Evolutionary conservation across 352 stramenopile species (phyloP), one percentile per base, ranked within the genome.

Genomic region (Pythium sukuiense): DNA sequence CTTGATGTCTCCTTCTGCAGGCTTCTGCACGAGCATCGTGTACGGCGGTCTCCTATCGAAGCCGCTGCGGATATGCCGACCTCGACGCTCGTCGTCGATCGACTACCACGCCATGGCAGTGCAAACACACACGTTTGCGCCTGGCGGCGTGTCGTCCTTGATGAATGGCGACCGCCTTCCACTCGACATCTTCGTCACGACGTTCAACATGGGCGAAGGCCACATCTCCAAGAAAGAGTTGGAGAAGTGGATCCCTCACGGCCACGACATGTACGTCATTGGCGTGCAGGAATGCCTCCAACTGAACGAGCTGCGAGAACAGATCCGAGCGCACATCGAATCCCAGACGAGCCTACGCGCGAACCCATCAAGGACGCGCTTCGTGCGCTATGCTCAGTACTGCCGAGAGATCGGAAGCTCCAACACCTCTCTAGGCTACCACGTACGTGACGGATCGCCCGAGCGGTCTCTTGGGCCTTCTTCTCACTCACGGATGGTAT

Each of bases 281-380:
- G 89, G 85, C 3, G 72, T 97, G 5, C 87, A 97, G 58, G 90
- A 97, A 61, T 97, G 90, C 72, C 77, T 97, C 12, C 73, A 92
- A 65, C 67, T 96, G 30, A 67, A 71, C 16, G 83, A 88, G 37
- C 79, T 92, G 26, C 77, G 86, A 0, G 71, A 74, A 7, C 72
- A 83, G 24, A 80, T 96, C 33, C 74, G 62, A 11, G 71, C 83
- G 41, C 78, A 96, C 55, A 77, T 93, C 56, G 81, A 92, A 58
- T 72, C 73, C n/a, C 74, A 73, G 16, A 50, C 53, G n/a, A 70
- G 61, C 20, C 59, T 59, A 52, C 65, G 65, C 0, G 50, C 45
- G 29, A 61, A 69, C 65, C 67, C 26, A 58, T 80, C 39, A 54
- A 30, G 69, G 49, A 71, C 63, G 16, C 62, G 68, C 5, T 66